phyloP scores from a whole-genome alignment of 1,284 basidiomycete genomes.

The Spongiforma sp. region DNA sequence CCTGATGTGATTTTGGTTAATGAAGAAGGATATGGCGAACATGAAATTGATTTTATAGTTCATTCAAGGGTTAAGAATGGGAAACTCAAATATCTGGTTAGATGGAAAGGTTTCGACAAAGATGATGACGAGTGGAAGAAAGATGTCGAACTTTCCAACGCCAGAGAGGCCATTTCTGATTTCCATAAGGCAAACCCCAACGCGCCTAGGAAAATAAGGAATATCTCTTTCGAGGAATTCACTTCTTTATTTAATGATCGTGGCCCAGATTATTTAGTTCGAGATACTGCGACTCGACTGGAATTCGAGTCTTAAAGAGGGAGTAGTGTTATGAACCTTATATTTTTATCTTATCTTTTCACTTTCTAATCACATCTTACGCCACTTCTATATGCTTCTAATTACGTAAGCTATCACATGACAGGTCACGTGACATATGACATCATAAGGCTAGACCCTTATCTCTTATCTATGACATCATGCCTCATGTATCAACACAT shows the following conservation, averaged over 20 bases:
- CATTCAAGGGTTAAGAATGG: neutral
- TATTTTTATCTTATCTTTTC: neutral
- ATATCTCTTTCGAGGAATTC: no score
- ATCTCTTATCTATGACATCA: no score
- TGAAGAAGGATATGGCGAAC: neutral
- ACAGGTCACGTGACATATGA: no score
- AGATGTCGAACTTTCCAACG: accelerated
- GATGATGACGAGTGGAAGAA: neutral
- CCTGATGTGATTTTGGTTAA: neutral
- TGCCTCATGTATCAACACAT: no score
- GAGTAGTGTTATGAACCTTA: neutral
- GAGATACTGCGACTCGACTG: neutral
- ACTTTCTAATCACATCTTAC: no score
- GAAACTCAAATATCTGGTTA: neutral
- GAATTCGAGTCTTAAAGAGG: neutral
- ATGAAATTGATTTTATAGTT: neutral
- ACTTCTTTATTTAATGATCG: neutral
- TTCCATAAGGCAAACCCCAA: neutral
- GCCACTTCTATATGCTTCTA: neutral
- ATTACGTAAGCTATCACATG: neutral
- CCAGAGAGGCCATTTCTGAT: neutral
- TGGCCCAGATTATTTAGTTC: neutral
- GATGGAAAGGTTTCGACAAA: neutral
- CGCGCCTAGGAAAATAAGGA: neutral
- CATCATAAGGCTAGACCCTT: no score